These are phyloP conservation scores for Boeremia exigua DNA, from an alignment of 2,329 filamentous ascomycete species.

Conservation along the genomic window DNA sequence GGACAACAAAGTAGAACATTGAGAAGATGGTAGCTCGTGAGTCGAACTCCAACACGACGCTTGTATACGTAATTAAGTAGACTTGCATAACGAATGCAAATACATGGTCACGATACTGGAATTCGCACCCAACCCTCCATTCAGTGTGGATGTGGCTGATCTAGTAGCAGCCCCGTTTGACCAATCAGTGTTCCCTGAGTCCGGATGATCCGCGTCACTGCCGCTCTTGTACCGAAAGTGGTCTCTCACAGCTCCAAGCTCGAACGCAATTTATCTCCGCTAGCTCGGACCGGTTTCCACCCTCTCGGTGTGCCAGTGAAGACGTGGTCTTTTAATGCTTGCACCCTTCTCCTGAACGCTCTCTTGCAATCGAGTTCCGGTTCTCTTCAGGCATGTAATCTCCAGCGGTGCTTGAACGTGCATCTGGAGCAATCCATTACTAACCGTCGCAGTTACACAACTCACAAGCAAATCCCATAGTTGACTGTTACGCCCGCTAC, in stretches of 20 bases:
- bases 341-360: not conserved
- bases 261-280: conserved; percentile 18
- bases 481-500: not conserved
- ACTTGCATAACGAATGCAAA: not conserved
- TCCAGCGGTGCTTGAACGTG: not conserved
- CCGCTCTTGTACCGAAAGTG: conserved; percentile 11
- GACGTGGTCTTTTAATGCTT: conserved; percentile 4
- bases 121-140: conserved; percentile 9
- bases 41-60: not conserved
- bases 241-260: conserved; percentile 15
- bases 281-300: conserved; percentile 17
- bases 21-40: not conserved
- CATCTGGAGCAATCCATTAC: not conserved
- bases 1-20: too few relatives aligned
- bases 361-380: too few relatives aligned
- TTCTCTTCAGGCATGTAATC: not conserved
- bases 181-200: conserved; percentile 6
- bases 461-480: not conserved
- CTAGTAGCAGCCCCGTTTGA: not conserved
- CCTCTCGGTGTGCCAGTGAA: conserved; percentile 3
- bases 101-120: not conserved
- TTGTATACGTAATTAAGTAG: not conserved
- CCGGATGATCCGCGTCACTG: conserved; percentile 15
- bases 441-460: not conserved
- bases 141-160: conserved; percentile 10